Base-by-base conservation (phyloP, 768 basidiomycete species). In the Trametes punicea region DNA sequence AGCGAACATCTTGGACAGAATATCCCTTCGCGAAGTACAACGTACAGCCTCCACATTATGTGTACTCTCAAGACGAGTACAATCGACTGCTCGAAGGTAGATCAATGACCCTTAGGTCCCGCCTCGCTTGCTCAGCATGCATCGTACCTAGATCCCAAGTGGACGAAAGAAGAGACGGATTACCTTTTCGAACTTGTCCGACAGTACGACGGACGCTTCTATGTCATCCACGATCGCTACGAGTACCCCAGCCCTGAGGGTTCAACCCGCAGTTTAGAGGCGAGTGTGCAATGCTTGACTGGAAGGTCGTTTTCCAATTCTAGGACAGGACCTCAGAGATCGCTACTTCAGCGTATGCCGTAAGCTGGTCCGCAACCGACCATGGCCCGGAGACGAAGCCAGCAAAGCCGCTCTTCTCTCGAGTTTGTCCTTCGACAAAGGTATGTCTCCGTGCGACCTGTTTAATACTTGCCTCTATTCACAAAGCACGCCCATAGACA, bases 111-210 rank as follows among this genome's bases (percentile, higher is more conserved):
- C 3, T n/a, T 23, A 34, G 2, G 8, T 33, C 23, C 31, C 15
- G n/a, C 18, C 41, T 30, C n/a, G 27, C n/a, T 5, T 30, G 23
- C 38, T 38, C 26, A 56, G 16, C 20, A 20, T 25, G 20, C 13
- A 42, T 27, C 21, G 18, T 47, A 33, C 23, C 23, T 51, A 87
- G 96, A 95, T 64, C 74, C 74, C 9, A 87, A 87, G 57, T 98
- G 97, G 97, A 81, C 90, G 6, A 88, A 87, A 63, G 91, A 93
- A 62, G 94, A 98, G 71, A 98, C 97, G 0, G 89, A 93, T 67
- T 93, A 98, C 67, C 80, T 99, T 1, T 96, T 98, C 71, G 74
- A 73, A 3, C 70, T 96, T 8, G 85, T 88, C 8, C 78, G 80
- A 46, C 85, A 90, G 48, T 98, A 89, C 62, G 95, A 98, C 69